Evolutionary conservation across 2,329 filamentous ascomycete species (phyloP), one percentile per base, ranked within the genome.

Genomic region (Fragosphaeria purpurea): DNA sequence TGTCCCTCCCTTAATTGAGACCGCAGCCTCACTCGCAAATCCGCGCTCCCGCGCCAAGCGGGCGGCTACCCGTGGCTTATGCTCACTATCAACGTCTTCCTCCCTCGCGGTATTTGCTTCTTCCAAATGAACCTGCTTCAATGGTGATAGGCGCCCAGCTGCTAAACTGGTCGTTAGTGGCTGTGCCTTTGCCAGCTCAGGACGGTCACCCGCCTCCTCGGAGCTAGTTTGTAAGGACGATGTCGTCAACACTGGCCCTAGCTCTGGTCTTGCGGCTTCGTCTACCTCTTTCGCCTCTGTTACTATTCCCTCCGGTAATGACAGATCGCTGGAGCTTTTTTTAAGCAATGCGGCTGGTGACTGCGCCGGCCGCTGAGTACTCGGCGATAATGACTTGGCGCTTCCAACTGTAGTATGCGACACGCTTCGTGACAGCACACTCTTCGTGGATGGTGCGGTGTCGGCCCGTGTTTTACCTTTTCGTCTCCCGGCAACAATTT

Each of bases 401-500:
- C 58, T 11, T 59, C 62, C 31, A 59, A 80, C 63, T 2, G 77
- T 80, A n/a, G 74, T 77, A 51, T 76, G 69, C n/a, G 79, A 82
- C 0, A 76, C 68, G 8, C 76, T 80, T 50, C 79, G 70, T 7
- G 75, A 74, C 35, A 56, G 37, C 6, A 42, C 47, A 70, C 60
- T 46, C 34, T 44, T 53, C 30, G 32, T 13, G 12, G 53, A 55
- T 30, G 50, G 37, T 10, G 30, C 47, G n/a, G 53, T 56, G 44
- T 55, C 54, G 2, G 56, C 57, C 4, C 56, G 56, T 38, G 43
- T 47, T 48, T 57, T 59, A 51, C 54, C 55, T 44, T 57, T 57
- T 55, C 74, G 80, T 31, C 75, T 80, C 55, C 76, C 88, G 12
- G 93, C 88, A 12, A 76, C 77, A 58, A 22, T 22, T 22, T 22